Conservation (phyloP, 805 yeast genomes). For the Candida patagonica region DNA sequence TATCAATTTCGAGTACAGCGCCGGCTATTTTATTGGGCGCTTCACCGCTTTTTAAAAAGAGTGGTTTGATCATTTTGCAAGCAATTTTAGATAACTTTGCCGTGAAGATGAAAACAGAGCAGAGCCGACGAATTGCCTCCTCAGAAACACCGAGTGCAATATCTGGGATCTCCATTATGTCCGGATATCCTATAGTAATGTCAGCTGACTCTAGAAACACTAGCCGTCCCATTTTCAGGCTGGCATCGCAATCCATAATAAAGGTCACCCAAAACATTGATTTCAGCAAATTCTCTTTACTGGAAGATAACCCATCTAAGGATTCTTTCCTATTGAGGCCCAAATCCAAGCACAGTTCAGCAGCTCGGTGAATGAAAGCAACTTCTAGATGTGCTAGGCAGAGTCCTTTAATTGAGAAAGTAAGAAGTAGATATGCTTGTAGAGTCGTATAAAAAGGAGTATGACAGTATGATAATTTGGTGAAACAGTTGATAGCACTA, state of each 20-base stretch:
- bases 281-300: neutral
- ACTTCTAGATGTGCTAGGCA: too few species aligned
- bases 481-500: neutral
- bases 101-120: neutral
- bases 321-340: slow-evolving; percentile 48
- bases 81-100: slow-evolving; percentile 11
- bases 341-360: slow-evolving; percentile 40
- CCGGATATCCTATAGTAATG: slow-evolving; percentile 11
- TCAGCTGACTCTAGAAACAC: slow-evolving; percentile 25
- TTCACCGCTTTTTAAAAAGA: slow-evolving; percentile 12
- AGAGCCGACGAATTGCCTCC: too few species aligned
- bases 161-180: too few species aligned
- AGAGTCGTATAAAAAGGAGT: too few species aligned
- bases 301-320: slow-evolving; percentile 22
- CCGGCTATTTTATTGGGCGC: slow-evolving; percentile 10
- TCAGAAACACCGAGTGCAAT: too few species aligned
- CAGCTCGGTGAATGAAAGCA: neutral
- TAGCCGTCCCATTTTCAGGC: slow-evolving; percentile 41
- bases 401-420: too few species aligned
- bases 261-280: slow-evolving; percentile 43
- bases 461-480: neutral
- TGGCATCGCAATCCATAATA: slow-evolving; percentile 36
- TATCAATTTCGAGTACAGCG: slow-evolving; percentile 13
- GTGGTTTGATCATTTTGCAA: slow-evolving; percentile 8
- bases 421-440: too few species aligned